phyloP scores from a whole-genome alignment of 257 asterid species.

The Linderniella brevidens region DNA sequence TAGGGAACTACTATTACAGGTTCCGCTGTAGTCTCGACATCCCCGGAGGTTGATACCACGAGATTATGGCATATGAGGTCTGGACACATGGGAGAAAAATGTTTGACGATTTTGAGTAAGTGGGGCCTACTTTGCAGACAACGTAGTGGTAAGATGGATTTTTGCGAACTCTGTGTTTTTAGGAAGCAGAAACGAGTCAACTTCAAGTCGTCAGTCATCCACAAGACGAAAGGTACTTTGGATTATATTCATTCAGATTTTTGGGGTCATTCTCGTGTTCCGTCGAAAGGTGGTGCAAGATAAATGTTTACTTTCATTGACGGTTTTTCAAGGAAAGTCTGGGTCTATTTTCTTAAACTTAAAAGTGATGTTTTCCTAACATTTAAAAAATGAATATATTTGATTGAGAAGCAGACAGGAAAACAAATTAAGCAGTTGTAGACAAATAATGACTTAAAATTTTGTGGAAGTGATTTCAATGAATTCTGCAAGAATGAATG shows the following conservation, averaged over 20 bases:
- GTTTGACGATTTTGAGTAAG: background rate
- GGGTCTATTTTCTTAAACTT: too few relatives aligned
- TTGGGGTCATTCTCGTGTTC: background rate
- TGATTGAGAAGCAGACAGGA: background rate
- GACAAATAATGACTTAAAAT: background rate
- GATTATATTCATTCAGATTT: slow-evolving; percentile 8
- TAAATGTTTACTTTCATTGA: too few relatives aligned
- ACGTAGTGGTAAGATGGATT: background rate
- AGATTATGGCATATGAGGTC: background rate
- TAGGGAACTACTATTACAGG: background rate
- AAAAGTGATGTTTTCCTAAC: too few relatives aligned
- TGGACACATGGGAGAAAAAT: background rate
- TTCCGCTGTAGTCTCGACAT: background rate
- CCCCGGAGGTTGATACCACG: background rate
- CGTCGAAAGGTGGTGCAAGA: background rate
- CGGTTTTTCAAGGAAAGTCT: too few relatives aligned
- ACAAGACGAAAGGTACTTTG: background rate
- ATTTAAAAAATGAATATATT: background rate
- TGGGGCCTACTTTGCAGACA: background rate
- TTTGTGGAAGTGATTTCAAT: background rate
- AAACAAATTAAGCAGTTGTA: background rate
- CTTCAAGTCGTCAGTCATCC: background rate
- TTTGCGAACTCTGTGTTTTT: background rate
- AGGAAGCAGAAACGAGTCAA: background rate
- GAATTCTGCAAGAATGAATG: background rate